phyloP scores from a whole-genome alignment of 208 protist species.

The Kentomonas sorsogonicus region DNA sequence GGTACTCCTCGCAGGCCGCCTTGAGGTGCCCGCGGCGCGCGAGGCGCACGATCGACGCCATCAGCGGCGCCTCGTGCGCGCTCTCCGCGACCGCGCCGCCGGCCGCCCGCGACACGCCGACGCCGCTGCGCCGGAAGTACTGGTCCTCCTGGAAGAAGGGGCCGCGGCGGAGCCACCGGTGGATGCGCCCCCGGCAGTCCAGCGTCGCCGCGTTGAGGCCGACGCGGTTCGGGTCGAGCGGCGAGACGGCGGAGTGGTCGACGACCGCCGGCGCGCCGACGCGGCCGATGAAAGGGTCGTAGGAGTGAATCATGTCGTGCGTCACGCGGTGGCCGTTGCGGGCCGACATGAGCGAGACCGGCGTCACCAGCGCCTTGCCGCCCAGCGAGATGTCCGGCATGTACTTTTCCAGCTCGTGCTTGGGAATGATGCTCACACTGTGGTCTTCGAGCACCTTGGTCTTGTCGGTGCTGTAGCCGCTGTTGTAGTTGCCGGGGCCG shows the following conservation, averaged over 20 bases:
- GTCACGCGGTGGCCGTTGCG: slow-evolving; percentile 87
- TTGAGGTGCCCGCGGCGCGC: slow-evolving; percentile 73
- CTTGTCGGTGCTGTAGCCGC: slow-evolving; percentile 84
- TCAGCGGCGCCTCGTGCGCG: slow-evolving; percentile 63
- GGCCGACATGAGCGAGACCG: slow-evolving; percentile 85
- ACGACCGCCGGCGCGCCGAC: slow-evolving; percentile 71
- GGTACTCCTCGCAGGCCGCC: slow-evolving; percentile 86
- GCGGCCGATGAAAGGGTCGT: slow-evolving; percentile 79
- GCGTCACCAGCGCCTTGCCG: slow-evolving; percentile 82
- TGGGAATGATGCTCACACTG: slow-evolving; percentile 76
- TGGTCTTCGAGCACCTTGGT: slow-evolving; percentile 79
- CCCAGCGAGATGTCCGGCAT: slow-evolving; percentile 89
- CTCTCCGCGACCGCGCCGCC: slow-evolving; percentile 34
- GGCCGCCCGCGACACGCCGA: slow-evolving; percentile 34
- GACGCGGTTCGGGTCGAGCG: slow-evolving; percentile 80
- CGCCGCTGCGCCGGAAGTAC: slow-evolving; percentile 85
- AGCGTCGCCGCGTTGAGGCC: slow-evolving; percentile 87
- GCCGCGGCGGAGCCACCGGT: slow-evolving; percentile 84
- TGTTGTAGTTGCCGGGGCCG: slow-evolving; percentile 83
- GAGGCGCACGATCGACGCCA: slow-evolving; percentile 75
- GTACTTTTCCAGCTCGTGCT: slow-evolving; percentile 86
- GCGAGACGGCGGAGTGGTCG: slow-evolving; percentile 84
- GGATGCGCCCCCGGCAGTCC: slow-evolving; percentile 80
- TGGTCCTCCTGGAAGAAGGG: slow-evolving; percentile 88
- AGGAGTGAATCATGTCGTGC: slow-evolving; percentile 88